Evolutionary conservation across 768 basidiomycete species (phyloP).

Genomic region (Astraeus odoratus): DNA sequence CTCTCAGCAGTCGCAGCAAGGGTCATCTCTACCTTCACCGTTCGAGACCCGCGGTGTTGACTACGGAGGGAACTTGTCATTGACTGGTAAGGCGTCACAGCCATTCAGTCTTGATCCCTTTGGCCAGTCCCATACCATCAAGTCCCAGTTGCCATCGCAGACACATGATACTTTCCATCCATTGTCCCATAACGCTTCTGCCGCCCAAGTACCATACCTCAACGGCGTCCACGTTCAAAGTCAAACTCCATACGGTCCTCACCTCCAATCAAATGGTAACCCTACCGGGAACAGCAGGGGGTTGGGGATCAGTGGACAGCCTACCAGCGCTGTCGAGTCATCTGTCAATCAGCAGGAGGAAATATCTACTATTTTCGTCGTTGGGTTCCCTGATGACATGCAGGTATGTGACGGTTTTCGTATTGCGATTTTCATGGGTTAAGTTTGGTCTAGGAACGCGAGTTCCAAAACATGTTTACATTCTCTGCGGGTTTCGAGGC

Average conservation of each 20-base stretch:
- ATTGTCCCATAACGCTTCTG: constrained; percentile 25
- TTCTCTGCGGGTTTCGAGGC: constrained; percentile 96
- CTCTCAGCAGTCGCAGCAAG: constrained; percentile 30
- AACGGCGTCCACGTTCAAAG: constrained; percentile 51
- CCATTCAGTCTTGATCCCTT: constrained; percentile 29
- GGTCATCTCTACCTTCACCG: constrained; percentile 15
- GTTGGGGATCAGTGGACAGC: constrained; percentile 23
- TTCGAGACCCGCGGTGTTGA: constrained; percentile 27
- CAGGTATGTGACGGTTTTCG: constrained; percentile 57
- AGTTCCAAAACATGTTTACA: constrained; percentile 99
- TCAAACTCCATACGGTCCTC: constrained; percentile 72
- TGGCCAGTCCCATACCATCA: constrained; percentile 22
- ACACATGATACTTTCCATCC: constrained; percentile 29
- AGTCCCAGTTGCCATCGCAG: constrained; percentile 19
- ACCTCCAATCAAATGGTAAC: constrained; percentile 42
- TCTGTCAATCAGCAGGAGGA: constrained; percentile 56
- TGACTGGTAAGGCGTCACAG: constrained; percentile 22
- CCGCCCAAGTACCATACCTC: constrained; percentile 29
- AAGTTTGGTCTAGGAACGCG: constrained; percentile 68
- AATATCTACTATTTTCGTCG: constrained; percentile 96
- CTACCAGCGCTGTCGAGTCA: constrained; percentile 17
- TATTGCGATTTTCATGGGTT: constrained; percentile 12
- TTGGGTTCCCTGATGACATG: constrained; percentile 99
- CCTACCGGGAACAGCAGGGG: constrained; percentile 20
- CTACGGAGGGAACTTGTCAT: constrained; percentile 23